Evolutionary conservation across 176 grass and related monocot species (phyloP).

Genomic region (Bromus sterilis): DNA sequence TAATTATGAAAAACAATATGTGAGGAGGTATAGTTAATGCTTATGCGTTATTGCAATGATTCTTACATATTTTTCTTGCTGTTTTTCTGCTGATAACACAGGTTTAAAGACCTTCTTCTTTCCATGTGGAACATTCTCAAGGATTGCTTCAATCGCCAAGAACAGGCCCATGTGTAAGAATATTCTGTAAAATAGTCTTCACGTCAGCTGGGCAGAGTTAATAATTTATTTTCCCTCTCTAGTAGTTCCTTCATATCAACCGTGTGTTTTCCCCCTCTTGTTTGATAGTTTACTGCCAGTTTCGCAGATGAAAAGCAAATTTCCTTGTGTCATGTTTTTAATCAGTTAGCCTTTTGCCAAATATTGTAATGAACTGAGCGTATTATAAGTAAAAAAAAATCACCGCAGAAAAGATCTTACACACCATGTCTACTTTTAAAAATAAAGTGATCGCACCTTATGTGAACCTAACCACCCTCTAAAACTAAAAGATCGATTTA

Average conservation of each 20-base stretch:
- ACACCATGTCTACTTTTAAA: neutral
- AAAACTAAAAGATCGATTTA: neutral
- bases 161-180: constrained; percentile 79
- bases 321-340: neutral
- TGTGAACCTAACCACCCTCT: neutral
- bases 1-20: neutral
- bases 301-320: neutral
- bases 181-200: constrained; percentile 5
- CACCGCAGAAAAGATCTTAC: neutral
- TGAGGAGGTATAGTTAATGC: neutral
- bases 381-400: neutral
- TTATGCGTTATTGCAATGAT: neutral
- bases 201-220: neutral
- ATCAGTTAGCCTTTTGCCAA: neutral
- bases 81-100: constrained; percentile 15
- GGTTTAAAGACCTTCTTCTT: constrained; percentile 90
- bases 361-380: neutral
- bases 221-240: neutral
- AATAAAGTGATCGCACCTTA: neutral
- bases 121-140: constrained; percentile 94
- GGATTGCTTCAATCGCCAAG: constrained; percentile 71
- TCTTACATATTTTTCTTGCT: constrained; percentile 11
- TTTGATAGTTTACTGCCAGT: neutral
- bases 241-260: neutral
- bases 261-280: neutral